These are phyloP conservation scores for Flaveria bidentis DNA, from an alignment of 129 eudicot genomes.

Conservation along the genomic window DNA sequence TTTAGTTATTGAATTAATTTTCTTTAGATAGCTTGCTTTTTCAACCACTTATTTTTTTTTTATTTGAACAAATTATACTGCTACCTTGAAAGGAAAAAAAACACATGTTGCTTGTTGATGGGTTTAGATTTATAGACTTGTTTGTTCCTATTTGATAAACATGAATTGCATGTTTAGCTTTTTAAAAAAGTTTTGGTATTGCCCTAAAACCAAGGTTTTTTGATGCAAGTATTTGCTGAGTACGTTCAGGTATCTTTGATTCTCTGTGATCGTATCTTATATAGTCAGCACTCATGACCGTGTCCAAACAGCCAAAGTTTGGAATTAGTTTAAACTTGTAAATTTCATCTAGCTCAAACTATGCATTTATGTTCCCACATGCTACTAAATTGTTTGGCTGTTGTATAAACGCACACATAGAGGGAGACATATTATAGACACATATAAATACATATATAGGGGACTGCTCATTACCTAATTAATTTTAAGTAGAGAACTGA, in stretches of 20 bases:
- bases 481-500: too few species aligned
- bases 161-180: neutral
- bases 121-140: neutral
- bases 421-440: too few species aligned
- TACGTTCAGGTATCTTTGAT: too few species aligned
- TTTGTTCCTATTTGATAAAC: neutral
- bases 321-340: too few species aligned
- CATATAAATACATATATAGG: too few species aligned
- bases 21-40: neutral
- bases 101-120: neutral
- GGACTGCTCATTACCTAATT: too few species aligned
- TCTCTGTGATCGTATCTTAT: too few species aligned
- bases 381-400: neutral
- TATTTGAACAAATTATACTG: neutral
- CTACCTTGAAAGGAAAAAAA: slow-evolving; percentile 6
- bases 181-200: too few species aligned
- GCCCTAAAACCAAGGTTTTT: neutral
- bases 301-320: neutral
- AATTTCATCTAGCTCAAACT: neutral
- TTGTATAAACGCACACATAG: neutral
- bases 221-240: too few species aligned
- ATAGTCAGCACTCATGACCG: neutral
- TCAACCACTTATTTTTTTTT: neutral
- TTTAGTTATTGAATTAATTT: neutral
- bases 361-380: slow-evolving; percentile 2